Evolutionary conservation across 2,329 filamentous ascomycete species (phyloP), one percentile per base, ranked within the genome.

Genomic region (Venturiaceae sp.): DNA sequence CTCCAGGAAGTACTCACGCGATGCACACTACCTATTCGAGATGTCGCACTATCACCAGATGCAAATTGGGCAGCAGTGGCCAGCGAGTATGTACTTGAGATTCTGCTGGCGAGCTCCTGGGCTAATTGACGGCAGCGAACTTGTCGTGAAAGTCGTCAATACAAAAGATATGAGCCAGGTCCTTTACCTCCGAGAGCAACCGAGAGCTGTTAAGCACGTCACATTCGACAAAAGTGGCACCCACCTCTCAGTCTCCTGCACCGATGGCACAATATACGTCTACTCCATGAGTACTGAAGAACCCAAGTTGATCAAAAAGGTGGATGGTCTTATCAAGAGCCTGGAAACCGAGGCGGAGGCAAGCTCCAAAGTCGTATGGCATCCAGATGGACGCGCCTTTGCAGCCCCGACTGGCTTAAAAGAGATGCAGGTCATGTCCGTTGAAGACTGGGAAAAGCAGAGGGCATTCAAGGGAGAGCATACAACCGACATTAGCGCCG

Each of bases 301-400:
- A 64, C 92, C 92, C 0, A 84, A 91, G 67, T 77, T 97, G 60
- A 80, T 96, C 56, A 85, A 84, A 63, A 91, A 89, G 69, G 78
- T 99, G 8, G 91, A 96, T 66, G 92, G 91, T 1, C 76, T 96
- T 64, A 94, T 97, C 64, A 86, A 85, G 61, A 81, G 82, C 19
- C 72, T 92, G 3, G 92, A 96, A 60, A 81, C 84, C 1, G 90
- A 94, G 47, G 81, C 85, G 1, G 88, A 95, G 61, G 80, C 83
- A 5, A 91, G 86, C 63, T 86, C 90, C 3, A 82, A 81, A 66
- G 84, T 87, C 5, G 82, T 84, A 0, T 99, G 94, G 94, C 94
- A 97, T 73, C 95, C 95, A 0, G 92, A 97, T 69, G 92, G 94
- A 21, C 83, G 90, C 64, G 90, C 92, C 3, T 95, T 99, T 72